Base-by-base conservation (phyloP, 208 protist genomes). In the Leishmania turanica region DNA sequence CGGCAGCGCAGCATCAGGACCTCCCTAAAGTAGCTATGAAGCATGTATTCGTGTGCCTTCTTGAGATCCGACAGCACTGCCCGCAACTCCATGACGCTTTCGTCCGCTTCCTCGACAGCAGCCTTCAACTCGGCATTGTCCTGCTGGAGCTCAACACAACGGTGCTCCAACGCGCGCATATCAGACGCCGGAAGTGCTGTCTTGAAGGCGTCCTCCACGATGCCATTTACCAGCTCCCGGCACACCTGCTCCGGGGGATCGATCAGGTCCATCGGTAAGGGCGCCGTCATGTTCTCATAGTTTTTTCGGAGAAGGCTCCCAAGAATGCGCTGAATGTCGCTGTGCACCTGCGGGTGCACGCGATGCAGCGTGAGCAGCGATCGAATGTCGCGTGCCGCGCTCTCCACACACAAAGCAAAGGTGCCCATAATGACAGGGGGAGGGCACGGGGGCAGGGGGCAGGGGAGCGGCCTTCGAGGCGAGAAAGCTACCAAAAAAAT, bases 1-100 rank as follows among this genome's bases (percentile, higher is more conserved):
- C 84, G 89, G 78, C 86, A 85, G 17, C 94, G 90, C 60, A 97
- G 85, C 45, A 95, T 80, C 6, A 95, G 84, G 4, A 96, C 94
- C 77, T 97, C 92, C 19, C 87, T 83, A 76, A 97, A 97, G 82
- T 97, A 97, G 74, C 81, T 90, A 75, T 92, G 90, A 70, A 97
- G 81, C 94, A 96, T 95, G 79, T 91, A 93, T 37, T 95, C 88
- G 77, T 97, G 92, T n/a, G 91, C 89, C 49, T 84, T 65, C 60
- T 92, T 90, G 47, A 91, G 51, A 64, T 90, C 80, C 1, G 42
- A 73, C 45, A 93, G 78, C 45, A 78, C 71, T 11, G 34, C 76
- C 72, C 92, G 77, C 74, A 83, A 17, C 17, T 89, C 83, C 9
- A 40, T 65, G 27, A 84, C 69, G 17, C 77, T 69, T n/a, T 69